Conservation (phyloP, 345 rosid genomes). For the Melaleuca alternifolia region DNA sequence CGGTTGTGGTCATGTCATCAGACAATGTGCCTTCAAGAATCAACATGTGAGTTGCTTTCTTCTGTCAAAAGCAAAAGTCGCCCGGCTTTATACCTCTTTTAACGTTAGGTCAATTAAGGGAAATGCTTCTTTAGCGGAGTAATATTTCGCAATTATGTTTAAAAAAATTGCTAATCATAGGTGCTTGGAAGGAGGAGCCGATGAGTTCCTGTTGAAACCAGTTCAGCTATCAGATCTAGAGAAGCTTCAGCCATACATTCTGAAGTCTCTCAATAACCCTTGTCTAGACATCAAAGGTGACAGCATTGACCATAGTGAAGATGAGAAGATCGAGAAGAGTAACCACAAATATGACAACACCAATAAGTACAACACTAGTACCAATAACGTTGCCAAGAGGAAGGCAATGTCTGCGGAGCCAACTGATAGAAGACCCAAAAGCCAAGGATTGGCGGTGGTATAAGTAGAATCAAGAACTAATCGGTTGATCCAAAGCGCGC, state of each 20-base stretch:
- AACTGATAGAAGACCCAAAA: conserved; percentile 20
- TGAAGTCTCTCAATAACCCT: conserved; percentile 16
- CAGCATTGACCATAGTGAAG: background rate
- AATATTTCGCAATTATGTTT: background rate
- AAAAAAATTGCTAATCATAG: background rate
- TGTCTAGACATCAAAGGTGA: background rate
- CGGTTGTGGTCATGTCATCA: conserved; percentile 87
- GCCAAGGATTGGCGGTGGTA: conserved; percentile 21
- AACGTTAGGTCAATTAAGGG: background rate
- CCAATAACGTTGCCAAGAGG: conserved; percentile 20
- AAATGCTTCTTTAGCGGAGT: background rate
- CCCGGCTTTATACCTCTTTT: background rate
- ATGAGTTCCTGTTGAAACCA: conserved; percentile 49
- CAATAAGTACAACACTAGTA: background rate
- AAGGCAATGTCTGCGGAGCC: conserved; percentile 24
- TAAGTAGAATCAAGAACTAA: background rate
- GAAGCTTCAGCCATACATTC: conserved; percentile 34
- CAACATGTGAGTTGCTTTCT: conserved; percentile 20
- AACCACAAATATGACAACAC: background rate
- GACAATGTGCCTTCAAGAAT: conserved; percentile 77
- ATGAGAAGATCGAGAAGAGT: background rate
- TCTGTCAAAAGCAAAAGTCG: background rate
- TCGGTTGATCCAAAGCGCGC: background rate
- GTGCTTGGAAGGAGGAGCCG: conserved; percentile 58
- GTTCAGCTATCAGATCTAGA: conserved; percentile 36